A percentile compares a stretch with the other conserved stretches of the same genome.
Conservation (phyloP, 495 filamentous ascomycete genomes). For the Xylaria flabelliformis region DNA sequence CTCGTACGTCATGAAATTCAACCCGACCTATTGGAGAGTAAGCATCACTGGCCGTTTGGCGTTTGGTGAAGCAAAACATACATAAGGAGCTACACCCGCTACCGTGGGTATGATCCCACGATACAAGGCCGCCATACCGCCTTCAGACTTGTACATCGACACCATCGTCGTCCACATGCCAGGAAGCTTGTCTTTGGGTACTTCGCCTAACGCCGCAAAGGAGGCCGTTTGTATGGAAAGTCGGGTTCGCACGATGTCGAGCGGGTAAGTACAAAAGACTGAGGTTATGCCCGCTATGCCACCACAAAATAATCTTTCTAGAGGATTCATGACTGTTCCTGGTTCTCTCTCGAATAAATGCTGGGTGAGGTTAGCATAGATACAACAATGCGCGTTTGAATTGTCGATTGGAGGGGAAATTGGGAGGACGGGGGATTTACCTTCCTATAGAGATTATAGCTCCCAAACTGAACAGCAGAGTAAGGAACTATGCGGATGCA, state of each 20-base stretch:
- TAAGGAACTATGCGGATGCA: slow-evolving; percentile 98
- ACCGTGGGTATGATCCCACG: slow-evolving; percentile 92
- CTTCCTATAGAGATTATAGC: slow-evolving; percentile 96
- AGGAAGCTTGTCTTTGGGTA: slow-evolving; percentile 69
- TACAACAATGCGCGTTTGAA: background rate
- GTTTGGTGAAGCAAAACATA: slow-evolving; percentile 42
- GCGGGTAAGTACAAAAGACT: slow-evolving; percentile 77
- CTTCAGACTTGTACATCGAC: slow-evolving; percentile 88
- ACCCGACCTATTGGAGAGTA: slow-evolving; percentile 69
- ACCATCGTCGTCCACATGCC: slow-evolving; percentile 91
- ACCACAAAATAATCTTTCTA: slow-evolving; percentile 80
- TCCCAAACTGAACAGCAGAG: slow-evolving; percentile 96
- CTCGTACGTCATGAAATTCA: slow-evolving; percentile 99
- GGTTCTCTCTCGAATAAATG: slow-evolving; percentile 79
- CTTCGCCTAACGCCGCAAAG: slow-evolving; percentile 73
- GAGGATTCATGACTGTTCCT: slow-evolving; percentile 68
- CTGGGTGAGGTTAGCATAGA: slow-evolving; percentile 32
- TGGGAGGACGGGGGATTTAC: slow-evolving; percentile 54
- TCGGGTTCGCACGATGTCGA: slow-evolving; percentile 95
- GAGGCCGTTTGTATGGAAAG: slow-evolving; percentile 96
- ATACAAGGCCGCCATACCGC: slow-evolving; percentile 83
- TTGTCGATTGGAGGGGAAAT: background rate
- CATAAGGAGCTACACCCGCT: slow-evolving; percentile 94
- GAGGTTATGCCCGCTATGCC: slow-evolving; percentile 93
- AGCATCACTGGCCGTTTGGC: slow-evolving; percentile 24